phyloP scores from a whole-genome alignment of 2,329 filamentous ascomycete genomes.

The Shiraia sp. region DNA sequence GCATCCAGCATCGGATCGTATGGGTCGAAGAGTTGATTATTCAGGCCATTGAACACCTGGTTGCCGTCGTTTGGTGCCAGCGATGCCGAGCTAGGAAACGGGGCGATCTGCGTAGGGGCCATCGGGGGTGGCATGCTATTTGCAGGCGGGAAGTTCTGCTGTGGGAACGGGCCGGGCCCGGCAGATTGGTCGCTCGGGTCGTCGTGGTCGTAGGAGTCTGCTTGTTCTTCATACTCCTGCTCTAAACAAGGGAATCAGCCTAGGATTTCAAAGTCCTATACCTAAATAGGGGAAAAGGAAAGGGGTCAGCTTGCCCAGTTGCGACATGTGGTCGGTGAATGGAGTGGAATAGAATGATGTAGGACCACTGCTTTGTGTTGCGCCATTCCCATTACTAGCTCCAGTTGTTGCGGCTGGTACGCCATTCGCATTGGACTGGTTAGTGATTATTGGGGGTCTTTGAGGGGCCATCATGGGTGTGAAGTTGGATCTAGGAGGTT shows the following conservation, averaged over 20 bases:
- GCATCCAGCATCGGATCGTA: constrained; percentile 90
- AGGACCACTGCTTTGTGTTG: constrained; percentile 45
- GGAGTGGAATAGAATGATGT: constrained; percentile 77
- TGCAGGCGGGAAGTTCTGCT: constrained; percentile 56
- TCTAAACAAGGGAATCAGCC: constrained; percentile 75
- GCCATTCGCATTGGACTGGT: constrained; percentile 41
- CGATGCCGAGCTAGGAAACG: constrained; percentile 38
- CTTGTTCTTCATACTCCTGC: constrained; percentile 93
- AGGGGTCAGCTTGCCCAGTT: constrained; percentile 81
- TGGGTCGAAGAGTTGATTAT: constrained; percentile 63
- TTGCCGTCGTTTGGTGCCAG: constrained; percentile 39
- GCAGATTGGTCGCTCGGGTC: constrained; percentile 69
- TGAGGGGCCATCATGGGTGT: constrained; percentile 48
- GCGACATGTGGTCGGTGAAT: constrained; percentile 92
- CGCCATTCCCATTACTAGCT: constrained; percentile 41
- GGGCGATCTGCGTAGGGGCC: constrained; percentile 41
- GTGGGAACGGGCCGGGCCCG: constrained; percentile 67
- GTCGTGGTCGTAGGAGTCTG: constrained; percentile 84
- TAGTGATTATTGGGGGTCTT: constrained; percentile 42
- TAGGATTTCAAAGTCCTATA: constrained; percentile 68
- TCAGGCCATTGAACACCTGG: constrained; percentile 49
- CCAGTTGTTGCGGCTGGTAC: constrained; percentile 42
- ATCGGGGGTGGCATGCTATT: constrained; percentile 46
- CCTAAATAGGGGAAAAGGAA: constrained; percentile 50
- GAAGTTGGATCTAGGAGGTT: constrained; percentile 54